Evolutionary conservation across 1,284 basidiomycete genomes (phyloP), one percentile per base, ranked within the genome.

Genomic region (Melampsora americana): DNA sequence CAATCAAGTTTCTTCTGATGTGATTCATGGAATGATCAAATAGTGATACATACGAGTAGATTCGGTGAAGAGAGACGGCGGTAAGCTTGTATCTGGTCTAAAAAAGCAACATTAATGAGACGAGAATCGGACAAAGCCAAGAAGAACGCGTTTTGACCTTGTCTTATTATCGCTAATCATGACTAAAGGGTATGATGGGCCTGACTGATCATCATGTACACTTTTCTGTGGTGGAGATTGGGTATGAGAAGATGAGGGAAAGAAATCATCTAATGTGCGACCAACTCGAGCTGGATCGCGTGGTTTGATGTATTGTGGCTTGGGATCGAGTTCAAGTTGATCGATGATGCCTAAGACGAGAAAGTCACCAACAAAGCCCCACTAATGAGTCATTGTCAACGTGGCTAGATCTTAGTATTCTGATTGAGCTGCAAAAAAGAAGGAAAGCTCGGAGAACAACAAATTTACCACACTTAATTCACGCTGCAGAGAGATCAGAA

Each of bases 131-230:
- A 42, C 28, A 11, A 20, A 61, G 68, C n/a, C 9, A 28, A 16
- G 42, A 5, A 42, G 14, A 53, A 66, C 6, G 9, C 20, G 39
- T 12, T 26, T 62, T 53, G 2, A 74, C 72, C 53, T 74, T 5
- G 72, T 74, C 60, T 74, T 74, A n/a, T 53, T 67, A 74, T 74
- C 72, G 35, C 72, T 74, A 35, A 74, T 74, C 20, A 64, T 26
- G 9, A 67, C 53, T 11, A 48, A 60, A 44, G 18, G 23, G 11
- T 46, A 59, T 59, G 6, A 44, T 35, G 7, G 11, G 20, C 5
- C 35, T 32, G 30, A 23, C 18, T 20, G 39, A 23, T 28, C 26
- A 4, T 42, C 23, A 59, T 23, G 44, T 16, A 44, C 42, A 16
- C 42, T 44, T 44, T 44, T 44, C 14, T 44, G 42, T 16, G 42